Conservation (phyloP, 148 eudicot genomes). For the Rhododendron kiyosumense region DNA sequence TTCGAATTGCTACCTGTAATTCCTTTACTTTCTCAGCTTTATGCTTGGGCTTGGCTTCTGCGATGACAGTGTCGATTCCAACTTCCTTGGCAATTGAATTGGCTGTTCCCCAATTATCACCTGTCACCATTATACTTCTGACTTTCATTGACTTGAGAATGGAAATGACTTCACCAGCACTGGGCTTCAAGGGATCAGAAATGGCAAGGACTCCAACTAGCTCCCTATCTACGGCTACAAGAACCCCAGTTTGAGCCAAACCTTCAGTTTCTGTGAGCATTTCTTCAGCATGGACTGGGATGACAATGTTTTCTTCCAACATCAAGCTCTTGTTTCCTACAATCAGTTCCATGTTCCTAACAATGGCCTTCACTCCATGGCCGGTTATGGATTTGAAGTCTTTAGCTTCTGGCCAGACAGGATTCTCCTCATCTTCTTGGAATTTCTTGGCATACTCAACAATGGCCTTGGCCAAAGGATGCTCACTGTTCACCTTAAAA, state of each 20-base stretch:
- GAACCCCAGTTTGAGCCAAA: slow-evolving; percentile 82
- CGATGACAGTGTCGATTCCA: slow-evolving; percentile 68
- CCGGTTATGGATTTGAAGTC: slow-evolving; percentile 73
- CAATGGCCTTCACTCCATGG: slow-evolving; percentile 71
- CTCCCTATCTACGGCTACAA: slow-evolving; percentile 58
- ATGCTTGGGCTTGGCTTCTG: slow-evolving; percentile 86
- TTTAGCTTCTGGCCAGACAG: slow-evolving; percentile 57
- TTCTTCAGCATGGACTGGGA: slow-evolving; percentile 66
- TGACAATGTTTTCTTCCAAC: slow-evolving; percentile 42
- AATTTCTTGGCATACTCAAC: slow-evolving; percentile 82
- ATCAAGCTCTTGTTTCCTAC: slow-evolving; percentile 85
- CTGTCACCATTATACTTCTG: slow-evolving; percentile 78
- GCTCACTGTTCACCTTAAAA: slow-evolving; percentile 86
- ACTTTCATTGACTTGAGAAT: slow-evolving; percentile 80
- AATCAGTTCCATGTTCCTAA: slow-evolving; percentile 50
- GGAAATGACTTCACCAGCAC: slow-evolving; percentile 72
- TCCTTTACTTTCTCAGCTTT: slow-evolving; percentile 82
- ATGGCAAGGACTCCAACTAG: slow-evolving; percentile 64
- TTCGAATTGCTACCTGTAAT: slow-evolving; percentile 55
- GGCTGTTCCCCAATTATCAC: slow-evolving; percentile 96
- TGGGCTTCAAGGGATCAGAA: slow-evolving; percentile 83
- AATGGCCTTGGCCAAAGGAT: slow-evolving; percentile 91
- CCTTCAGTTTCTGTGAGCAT: slow-evolving; percentile 61
- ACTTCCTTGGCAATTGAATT: slow-evolving; percentile 78
- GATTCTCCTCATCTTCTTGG: slow-evolving; percentile 49